Evolutionary conservation across 805 yeast species (phyloP).

Genomic region (Spathaspora girioi): DNA sequence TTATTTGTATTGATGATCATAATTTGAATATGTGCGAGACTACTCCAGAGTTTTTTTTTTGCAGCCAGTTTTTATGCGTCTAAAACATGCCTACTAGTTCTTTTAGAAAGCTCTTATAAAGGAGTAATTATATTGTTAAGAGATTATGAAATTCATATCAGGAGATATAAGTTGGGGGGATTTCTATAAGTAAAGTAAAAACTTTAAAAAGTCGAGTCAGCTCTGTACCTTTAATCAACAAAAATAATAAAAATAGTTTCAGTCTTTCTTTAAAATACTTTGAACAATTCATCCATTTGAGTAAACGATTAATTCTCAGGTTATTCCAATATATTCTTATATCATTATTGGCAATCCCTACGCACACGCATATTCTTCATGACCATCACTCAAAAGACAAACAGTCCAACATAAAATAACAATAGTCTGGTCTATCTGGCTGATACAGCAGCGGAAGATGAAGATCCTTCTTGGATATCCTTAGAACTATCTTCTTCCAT

Average conservation of each 20-base stretch:
- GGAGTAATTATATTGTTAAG: neutral
- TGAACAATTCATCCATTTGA: neutral
- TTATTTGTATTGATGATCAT: slow-evolving; percentile 62
- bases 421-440: neutral
- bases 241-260: neutral
- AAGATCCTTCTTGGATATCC: neutral
- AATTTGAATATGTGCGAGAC: too few relatives aligned
- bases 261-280: neutral
- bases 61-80: too few relatives aligned
- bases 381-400: slow-evolving; percentile 6
- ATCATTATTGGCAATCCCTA: slow-evolving; percentile 4
- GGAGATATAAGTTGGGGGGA: neutral
- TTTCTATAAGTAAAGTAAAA: neutral
- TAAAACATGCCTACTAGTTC: too few relatives aligned
- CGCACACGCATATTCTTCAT: slow-evolving; percentile 18
- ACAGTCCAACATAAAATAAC: neutral
- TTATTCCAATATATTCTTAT: neutral
- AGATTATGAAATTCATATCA: neutral
- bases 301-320: slow-evolving; percentile 1
- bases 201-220: neutral
- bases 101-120: too few relatives aligned
- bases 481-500: too few relatives aligned
- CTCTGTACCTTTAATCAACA: neutral
- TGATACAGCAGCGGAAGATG: slow-evolving; percentile 1
- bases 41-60: too few relatives aligned